Percentiles rank a stretch among this genome's conserved stretches.
phyloP scores from a whole-genome alignment of 768 basidiomycete genomes.

The Mycena olivaceomarginata region DNA sequence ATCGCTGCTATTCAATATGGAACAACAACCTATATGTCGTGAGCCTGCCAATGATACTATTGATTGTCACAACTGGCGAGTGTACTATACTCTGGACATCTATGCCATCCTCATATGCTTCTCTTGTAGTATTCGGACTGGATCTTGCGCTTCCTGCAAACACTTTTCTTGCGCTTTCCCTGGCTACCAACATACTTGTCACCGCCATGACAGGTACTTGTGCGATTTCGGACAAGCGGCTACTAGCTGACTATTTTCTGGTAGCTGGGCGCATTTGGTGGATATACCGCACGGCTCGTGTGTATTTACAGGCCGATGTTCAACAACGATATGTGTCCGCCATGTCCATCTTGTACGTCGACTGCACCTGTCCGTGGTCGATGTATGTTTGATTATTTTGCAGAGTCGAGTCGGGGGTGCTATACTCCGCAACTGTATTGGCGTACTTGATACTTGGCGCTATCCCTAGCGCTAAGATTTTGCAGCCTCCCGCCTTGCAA shows the following conservation, averaged over 20 bases:
- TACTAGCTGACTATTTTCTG: not conserved
- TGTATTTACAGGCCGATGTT: conserved; percentile 46
- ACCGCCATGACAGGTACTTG: conserved; percentile 53
- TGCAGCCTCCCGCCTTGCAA: conserved; percentile 32
- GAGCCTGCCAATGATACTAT: conserved; percentile 48
- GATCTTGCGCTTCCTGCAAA: conserved; percentile 50
- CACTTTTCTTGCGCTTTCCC: conserved; percentile 53
- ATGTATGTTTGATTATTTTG: not conserved
- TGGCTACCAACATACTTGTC: conserved; percentile 53
- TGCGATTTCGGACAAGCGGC: not conserved
- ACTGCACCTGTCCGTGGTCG: not conserved
- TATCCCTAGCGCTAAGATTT: not conserved
- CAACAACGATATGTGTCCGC: conserved; percentile 51
- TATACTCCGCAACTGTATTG: conserved; percentile 54
- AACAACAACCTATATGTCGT: conserved; percentile 54
- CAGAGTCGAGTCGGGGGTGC: conserved; percentile 55
- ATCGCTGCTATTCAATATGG: conserved; percentile 58
- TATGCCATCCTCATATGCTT: not conserved
- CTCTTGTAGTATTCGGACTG: conserved; percentile 43
- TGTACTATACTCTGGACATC: not conserved
- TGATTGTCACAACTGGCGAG: conserved; percentile 52
- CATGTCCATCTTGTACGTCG: conserved; percentile 55
- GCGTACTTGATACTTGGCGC: conserved; percentile 43
- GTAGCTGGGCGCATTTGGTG: conserved; percentile 56
- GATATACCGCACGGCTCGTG: conserved; percentile 51